Conservation (phyloP, 495 filamentous ascomycete genomes). For the Xanthoparmelia taractica region DNA sequence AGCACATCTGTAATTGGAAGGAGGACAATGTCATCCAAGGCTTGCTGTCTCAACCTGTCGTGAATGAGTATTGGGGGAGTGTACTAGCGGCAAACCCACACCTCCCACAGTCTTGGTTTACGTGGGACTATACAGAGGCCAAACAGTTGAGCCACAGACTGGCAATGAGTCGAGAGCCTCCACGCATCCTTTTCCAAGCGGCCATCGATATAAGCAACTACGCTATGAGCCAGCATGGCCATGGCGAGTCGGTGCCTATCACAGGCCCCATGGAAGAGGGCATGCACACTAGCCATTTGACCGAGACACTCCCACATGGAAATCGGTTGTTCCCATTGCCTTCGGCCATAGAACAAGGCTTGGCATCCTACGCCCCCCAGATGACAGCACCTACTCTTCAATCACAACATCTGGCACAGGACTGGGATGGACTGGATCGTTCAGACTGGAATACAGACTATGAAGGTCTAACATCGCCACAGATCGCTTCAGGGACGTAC, state of each 20-base stretch:
- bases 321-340: background rate
- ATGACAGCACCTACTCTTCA: background rate
- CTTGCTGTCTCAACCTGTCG: background rate
- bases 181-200: too few relatives aligned
- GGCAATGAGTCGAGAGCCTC: background rate
- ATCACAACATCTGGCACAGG: background rate
- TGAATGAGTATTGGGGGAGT: background rate
- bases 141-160: background rate
- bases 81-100: background rate
- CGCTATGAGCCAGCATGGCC: too few relatives aligned
- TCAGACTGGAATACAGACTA: background rate
- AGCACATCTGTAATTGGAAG: constrained; percentile 4
- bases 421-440: background rate
- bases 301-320: background rate
- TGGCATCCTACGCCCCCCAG: background rate
- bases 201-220: background rate
- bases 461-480: background rate
- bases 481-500: background rate
- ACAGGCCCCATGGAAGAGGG: too few relatives aligned
- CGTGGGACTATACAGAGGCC: background rate
- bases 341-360: background rate
- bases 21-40: constrained; percentile 1
- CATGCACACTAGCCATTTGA: background rate
- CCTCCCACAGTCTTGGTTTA: background rate
- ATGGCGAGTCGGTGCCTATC: too few relatives aligned